Conservation (phyloP, 257 asterid genomes). For the Gentiana straminea region DNA sequence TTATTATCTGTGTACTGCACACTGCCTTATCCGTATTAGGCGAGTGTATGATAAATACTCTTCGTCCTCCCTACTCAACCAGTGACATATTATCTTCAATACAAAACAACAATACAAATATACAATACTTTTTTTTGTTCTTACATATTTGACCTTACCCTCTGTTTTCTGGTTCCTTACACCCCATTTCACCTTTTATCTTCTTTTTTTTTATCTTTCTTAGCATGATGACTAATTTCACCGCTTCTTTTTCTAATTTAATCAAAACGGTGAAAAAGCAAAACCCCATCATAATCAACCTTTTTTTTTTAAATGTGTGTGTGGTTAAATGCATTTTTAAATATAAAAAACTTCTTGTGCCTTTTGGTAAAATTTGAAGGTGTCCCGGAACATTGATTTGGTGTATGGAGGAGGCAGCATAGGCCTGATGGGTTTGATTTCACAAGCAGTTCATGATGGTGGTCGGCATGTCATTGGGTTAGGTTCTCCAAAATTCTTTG, state of each 20-base stretch:
- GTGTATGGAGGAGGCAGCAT: conserved; percentile 99
- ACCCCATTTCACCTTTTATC: conserved; percentile 8
- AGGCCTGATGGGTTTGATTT: conserved; percentile 90
- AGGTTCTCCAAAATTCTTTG: conserved; percentile 15
- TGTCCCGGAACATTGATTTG: conserved; percentile 80
- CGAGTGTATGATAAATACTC: too few species aligned
- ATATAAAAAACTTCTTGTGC: background rate
- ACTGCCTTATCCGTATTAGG: background rate
- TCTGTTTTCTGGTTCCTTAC: background rate
- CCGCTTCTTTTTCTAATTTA: too few species aligned
- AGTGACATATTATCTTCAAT: too few species aligned
- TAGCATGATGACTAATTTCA: too few species aligned
- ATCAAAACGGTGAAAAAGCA: too few species aligned
- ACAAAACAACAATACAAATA: too few species aligned
- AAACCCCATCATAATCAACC: too few species aligned
- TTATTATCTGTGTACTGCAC: background rate
- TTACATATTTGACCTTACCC: too few species aligned
- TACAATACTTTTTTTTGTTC: too few species aligned
- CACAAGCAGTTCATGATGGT: conserved; percentile 93
- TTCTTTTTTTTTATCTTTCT: conserved; percentile 1
- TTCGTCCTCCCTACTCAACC: too few species aligned
- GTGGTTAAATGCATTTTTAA: background rate
- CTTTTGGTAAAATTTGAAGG: conserved; percentile 30
- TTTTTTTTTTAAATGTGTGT: conserved; percentile 1
- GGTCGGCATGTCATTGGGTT: conserved; percentile 92